phyloP scores from a whole-genome alignment of 345 rosid genomes.

The Aethionema arabicum region DNA sequence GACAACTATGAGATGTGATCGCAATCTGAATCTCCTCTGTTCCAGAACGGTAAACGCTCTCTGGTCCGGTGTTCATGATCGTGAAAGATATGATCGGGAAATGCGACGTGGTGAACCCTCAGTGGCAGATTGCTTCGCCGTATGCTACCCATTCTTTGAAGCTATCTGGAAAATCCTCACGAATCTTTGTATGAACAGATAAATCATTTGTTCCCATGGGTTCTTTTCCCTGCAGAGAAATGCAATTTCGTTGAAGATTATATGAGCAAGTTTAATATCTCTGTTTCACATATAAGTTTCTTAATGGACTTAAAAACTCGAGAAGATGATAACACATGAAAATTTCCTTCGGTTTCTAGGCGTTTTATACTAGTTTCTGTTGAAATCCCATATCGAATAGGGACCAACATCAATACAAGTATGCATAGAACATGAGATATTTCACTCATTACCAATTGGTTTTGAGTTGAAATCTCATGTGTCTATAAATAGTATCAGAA shows the following conservation, averaged over 20 bases:
- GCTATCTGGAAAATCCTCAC: slow-evolving; percentile 67
- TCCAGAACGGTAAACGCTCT: too few relatives aligned
- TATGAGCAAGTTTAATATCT: neutral
- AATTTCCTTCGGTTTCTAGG: slow-evolving; percentile 1
- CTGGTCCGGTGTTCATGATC: too few relatives aligned
- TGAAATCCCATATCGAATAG: too few relatives aligned
- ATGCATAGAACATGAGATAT: too few relatives aligned
- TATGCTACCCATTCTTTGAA: slow-evolving; percentile 77
- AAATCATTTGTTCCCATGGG: slow-evolving; percentile 43
- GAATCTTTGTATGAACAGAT: slow-evolving; percentile 36
- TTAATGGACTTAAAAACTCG: too few relatives aligned
- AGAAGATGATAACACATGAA: neutral
- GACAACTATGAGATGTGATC: neutral
- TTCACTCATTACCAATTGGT: too few relatives aligned
- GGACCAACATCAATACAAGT: too few relatives aligned
- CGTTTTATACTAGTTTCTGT: neutral
- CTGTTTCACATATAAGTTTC: too few relatives aligned
- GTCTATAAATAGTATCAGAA: too few relatives aligned
- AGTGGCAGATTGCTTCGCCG: slow-evolving; percentile 81
- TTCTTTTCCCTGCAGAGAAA: slow-evolving; percentile 55
- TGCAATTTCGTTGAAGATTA: neutral
- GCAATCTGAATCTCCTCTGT: too few relatives aligned
- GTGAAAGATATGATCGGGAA: neutral
- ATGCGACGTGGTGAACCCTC: slow-evolving; percentile 21
- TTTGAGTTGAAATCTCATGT: too few relatives aligned